Base-by-base conservation (phyloP, 306 rosid species). In the Potentilla sterilis region DNA sequence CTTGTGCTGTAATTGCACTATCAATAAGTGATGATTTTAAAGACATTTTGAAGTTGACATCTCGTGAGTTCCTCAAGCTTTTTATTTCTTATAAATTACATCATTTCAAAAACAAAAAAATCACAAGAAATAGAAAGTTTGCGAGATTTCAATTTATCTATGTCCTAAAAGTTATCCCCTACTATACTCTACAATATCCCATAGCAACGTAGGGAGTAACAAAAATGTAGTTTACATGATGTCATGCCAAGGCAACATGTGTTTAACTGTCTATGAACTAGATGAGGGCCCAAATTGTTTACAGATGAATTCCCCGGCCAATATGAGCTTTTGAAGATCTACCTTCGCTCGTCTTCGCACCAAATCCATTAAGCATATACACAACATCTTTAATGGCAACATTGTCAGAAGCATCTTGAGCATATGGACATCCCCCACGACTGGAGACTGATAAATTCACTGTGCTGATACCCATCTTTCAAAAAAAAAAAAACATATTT, bases 381-480 rank as follows among this genome's bases (percentile, higher is more conserved):
- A 94, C 93, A 15, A 94, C 96, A 86, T 94, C 98, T 84, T 94
- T 95, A 5, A 92, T 92, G 24, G 98, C 96, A 51, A 94, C 96
- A 77, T 94, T 92, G 46, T 97, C 97, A 61, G 97, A 79, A 70
- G 97, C 98, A 63, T 96, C 98, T 81, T 88, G 88, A 3, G 97
- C 97, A 83, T 92, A 92, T 40, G 98, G 98, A 67, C 98, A 94
- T 22, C 96, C 98, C 63, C 98, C 97, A 48, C 92, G 92, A 67
- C 98, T 95, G 18, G 98, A 85, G 37, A 91, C 92, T 0, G 95
- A 94, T 43, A 93, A 92, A 87, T 94, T 97, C 81, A 92, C 95
- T 4, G 89, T 81, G 51, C 87, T 69, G 52, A 94, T 90, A 72
- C 98, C 91, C 82, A 87, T 79, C 97, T 92, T 76, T 14, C 2